Conservation (phyloP, 352 stramenopile genomes). For the Phytophthora cactorum region DNA sequence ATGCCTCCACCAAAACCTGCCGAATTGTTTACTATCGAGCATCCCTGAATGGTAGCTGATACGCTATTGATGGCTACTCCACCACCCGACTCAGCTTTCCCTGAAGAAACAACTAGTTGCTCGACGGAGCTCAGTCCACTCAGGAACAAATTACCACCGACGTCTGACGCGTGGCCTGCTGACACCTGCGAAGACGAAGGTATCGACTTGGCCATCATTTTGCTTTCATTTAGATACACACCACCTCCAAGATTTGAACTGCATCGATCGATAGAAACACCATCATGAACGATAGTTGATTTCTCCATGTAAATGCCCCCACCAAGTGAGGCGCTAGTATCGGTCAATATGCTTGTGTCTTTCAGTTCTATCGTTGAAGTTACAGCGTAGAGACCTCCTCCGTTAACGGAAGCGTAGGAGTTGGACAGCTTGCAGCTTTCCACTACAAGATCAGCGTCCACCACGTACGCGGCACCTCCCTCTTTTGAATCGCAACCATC, state of each 20-base stretch:
- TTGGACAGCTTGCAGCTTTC: constrained; percentile 11
- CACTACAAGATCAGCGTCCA: constrained; percentile 13
- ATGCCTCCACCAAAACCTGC: constrained; percentile 27
- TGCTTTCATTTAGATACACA: constrained; percentile 33
- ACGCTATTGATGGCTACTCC: constrained; percentile 15
- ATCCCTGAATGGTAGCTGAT: constrained; percentile 15
- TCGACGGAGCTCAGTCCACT: constrained; percentile 11
- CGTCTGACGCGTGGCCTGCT: constrained; percentile 1
- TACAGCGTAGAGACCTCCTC: constrained; percentile 37
- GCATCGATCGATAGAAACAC: constrained; percentile 34
- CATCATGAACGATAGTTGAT: constrained; percentile 32
- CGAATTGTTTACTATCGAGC: constrained; percentile 20
- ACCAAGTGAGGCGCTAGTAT: constrained; percentile 6
- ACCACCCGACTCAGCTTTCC: constrained; percentile 16
- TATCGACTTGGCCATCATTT: constrained; percentile 3
- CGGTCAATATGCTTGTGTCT: constrained; percentile 7
- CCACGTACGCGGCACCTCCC: constrained; percentile 44
- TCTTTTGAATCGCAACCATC: constrained; percentile 17
- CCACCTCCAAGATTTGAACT: constrained; percentile 43
- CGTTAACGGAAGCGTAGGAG: constrained; percentile 23
- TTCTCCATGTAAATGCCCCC: constrained; percentile 46
- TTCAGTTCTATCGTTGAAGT: constrained; percentile 17
- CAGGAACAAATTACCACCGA: constrained; percentile 29
- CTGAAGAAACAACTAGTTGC: constrained; percentile 19
- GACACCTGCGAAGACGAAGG: constrained; percentile 22